Evolutionary conservation across 805 yeast species (phyloP).

Genomic region (Schizosaccharomyces lindneri): DNA sequence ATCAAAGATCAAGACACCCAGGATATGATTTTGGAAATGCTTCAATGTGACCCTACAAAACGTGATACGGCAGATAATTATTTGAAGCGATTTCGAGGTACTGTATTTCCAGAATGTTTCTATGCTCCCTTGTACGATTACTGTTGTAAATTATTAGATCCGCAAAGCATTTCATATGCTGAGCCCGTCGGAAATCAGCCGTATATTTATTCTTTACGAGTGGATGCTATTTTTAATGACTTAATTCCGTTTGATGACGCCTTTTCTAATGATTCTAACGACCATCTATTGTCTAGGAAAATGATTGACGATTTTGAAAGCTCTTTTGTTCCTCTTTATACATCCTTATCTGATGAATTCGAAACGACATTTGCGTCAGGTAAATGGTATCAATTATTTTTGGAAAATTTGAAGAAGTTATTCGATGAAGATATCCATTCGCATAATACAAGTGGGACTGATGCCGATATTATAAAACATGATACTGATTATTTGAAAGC

Average conservation of each 20-base stretch:
- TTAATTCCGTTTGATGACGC: neutral
- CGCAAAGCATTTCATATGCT: neutral
- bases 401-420: too few species aligned
- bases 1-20: constrained; percentile 28
- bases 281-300: neutral
- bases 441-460: too few species aligned
- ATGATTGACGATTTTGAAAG: too few species aligned
- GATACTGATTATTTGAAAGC: neutral
- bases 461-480: too few species aligned
- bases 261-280: neutral
- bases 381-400: too few species aligned
- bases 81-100: constrained; percentile 20
- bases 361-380: too few species aligned
- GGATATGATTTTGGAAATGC: constrained; percentile 35
- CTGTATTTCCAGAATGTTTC: constrained; percentile 9
- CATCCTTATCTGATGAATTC: too few species aligned
- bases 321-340: too few species aligned
- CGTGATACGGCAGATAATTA: constrained; percentile 33
- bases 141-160: constrained; percentile 5
- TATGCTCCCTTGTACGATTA: constrained; percentile 40
- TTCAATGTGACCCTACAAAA: constrained; percentile 32
- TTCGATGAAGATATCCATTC: too few species aligned
- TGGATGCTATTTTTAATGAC: too few species aligned
- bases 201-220: too few species aligned
- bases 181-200: neutral